Base-by-base conservation (phyloP, 2,329 filamentous ascomycete species). In the Fusarium sp. region DNA sequence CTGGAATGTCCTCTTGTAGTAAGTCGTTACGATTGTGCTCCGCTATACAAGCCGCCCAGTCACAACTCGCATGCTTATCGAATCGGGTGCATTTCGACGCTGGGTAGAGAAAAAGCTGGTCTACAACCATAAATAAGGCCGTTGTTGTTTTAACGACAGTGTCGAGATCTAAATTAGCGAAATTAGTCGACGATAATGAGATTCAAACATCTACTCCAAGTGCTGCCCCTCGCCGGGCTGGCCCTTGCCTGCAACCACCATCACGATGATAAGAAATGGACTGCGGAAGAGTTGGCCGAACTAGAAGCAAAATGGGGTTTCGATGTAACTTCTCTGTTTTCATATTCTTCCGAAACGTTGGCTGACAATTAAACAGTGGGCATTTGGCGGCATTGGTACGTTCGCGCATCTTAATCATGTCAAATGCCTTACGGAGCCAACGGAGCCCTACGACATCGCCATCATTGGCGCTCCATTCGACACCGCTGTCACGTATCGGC, bases 401-500 rank as follows among this genome's bases (percentile, higher is more conserved):
- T 94, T 94, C 80, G 92, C 91, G 37, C 92, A 94, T 76, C 85
- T 94, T n/a, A 85, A 89, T 74, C 85, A 93, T 69, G 85, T 88
- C 69, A 92, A 91, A 78, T 94, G 92, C 75, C 84, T 94, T 25
- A 89, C 89, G 14, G 87, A 87, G 45, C 91, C 91, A 2, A 83
- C 86, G 29, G 87, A 89, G 76, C 82, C 82, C 11, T 94, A 89
- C 74, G 92, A 94, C 78, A 92, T 94, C 74, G 92, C 87, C 60
- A 88, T 94, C 60, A 85, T 94, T 63, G 92, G 92, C 7, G 90
- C 88, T 1, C 92, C 92, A 0, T 94, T 94, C 76, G 92, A 94
- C 78, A 94, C 91, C 2, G 90, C 91, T 16, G 90, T 92, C 38
- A 90, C 85, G 71, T 94, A 93, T 80, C 85, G 92, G 2, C 70